A percentile compares a stretch with the other conserved stretches of the same genome.
phyloP scores from a whole-genome alignment of 495 filamentous ascomycete species.

The Xanthoparmelia taractica region DNA sequence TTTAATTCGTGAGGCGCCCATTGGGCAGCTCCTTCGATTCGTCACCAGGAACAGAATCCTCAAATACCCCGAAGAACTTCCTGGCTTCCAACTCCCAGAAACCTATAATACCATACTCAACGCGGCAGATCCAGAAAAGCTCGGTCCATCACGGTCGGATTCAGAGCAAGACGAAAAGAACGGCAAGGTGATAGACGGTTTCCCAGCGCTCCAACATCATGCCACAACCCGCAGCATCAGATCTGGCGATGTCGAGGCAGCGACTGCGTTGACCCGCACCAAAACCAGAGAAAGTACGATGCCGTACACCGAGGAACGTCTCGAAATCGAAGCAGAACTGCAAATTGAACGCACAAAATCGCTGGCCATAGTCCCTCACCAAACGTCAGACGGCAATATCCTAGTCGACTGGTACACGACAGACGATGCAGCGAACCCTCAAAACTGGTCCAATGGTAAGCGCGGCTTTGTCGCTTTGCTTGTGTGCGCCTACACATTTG shows the following conservation, averaged over 20 bases:
- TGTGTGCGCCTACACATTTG: constrained; percentile 41
- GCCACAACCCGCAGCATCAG: constrained; percentile 16
- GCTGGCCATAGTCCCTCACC: constrained; percentile 39
- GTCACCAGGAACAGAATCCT: constrained; percentile 43
- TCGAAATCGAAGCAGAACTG: constrained; percentile 38
- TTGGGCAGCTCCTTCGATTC: constrained; percentile 48
- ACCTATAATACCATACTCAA: constrained; percentile 37
- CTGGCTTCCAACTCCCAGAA: constrained; percentile 44
- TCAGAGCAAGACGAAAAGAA: constrained; percentile 18
- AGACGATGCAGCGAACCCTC: constrained; percentile 46
- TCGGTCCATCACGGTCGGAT: constrained; percentile 10
- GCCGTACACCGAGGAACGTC: constrained; percentile 34
- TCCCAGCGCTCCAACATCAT: constrained; percentile 19
- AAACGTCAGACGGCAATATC: constrained; percentile 39
- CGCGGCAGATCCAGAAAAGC: constrained; percentile 10
- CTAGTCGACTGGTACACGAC: constrained; percentile 52
- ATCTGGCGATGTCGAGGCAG: constrained; percentile 18
- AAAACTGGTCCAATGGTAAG: constrained; percentile 45
- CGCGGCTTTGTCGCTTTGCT: constrained; percentile 36
- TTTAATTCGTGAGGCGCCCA: constrained; percentile 43
- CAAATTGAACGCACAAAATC: constrained; percentile 40
- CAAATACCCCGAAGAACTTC: constrained; percentile 48
- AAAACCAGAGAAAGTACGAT: constrained; percentile 31
- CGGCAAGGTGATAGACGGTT: constrained; percentile 13
- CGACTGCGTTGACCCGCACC: constrained; percentile 24